phyloP scores from a whole-genome alignment of 345 rosid species.

The Mangifera indica region DNA sequence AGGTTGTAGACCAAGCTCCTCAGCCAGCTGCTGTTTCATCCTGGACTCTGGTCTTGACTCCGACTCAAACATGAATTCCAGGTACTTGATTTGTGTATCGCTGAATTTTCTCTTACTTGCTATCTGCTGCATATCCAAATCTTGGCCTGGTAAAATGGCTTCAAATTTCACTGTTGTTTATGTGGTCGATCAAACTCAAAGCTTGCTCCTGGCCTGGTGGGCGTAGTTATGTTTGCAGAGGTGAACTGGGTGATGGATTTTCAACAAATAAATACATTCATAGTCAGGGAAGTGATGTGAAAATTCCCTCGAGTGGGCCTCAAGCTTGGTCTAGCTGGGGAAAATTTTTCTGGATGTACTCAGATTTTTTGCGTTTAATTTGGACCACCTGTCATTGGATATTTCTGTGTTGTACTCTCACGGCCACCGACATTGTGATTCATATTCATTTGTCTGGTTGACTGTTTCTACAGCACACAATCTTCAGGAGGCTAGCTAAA shows the following conservation, averaged over 20 bases:
- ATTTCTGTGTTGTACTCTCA: neutral
- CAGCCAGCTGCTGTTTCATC: slow-evolving; percentile 34
- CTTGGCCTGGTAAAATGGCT: neutral
- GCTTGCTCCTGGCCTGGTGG: neutral
- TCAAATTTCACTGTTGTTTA: slow-evolving; percentile 8
- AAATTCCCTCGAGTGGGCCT: slow-evolving; percentile 20
- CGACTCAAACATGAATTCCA: slow-evolving; percentile 30
- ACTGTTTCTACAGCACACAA: neutral
- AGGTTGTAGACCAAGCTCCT: slow-evolving; percentile 40
- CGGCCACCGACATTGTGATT: neutral
- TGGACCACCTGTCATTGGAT: slow-evolving; percentile 18
- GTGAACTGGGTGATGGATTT: neutral
- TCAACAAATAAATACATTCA: neutral
- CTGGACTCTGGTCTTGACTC: slow-evolving; percentile 27
- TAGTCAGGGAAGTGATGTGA: neutral
- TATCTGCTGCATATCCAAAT: slow-evolving; percentile 11
- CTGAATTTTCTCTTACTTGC: slow-evolving; percentile 29
- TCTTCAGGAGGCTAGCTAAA: too few relatives aligned
- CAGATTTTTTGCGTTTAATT: neutral
- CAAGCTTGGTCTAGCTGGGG: neutral
- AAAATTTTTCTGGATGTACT: neutral
- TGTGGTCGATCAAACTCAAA: too few relatives aligned
- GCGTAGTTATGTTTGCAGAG: neutral
- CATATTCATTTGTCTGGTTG: neutral
- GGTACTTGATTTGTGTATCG: slow-evolving; percentile 26